A percentile compares a stretch with the other conserved stretches of the same genome.
Conservation (phyloP, 1,284 basidiomycete species). For the Puccinia sorghi region DNA sequence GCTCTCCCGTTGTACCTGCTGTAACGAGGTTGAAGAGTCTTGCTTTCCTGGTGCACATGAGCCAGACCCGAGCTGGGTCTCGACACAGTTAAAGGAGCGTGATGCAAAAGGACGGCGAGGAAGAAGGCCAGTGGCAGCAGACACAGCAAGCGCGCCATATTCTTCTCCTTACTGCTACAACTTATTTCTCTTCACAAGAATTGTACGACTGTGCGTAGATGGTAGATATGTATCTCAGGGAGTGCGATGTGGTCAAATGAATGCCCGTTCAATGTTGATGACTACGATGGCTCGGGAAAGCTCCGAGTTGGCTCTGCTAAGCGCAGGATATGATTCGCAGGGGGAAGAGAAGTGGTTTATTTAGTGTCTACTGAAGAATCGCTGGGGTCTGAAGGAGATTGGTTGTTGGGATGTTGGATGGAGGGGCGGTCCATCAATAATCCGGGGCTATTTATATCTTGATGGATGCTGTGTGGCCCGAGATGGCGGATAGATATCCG, state of each 20-base stretch:
- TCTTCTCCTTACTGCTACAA: background rate
- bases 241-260: too few species aligned
- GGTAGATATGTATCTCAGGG: too few species aligned
- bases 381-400: background rate
- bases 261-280: too few species aligned
- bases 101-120: constrained; percentile 8
- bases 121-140: background rate
- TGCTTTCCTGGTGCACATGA: background rate
- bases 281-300: background rate
- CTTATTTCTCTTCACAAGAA: background rate
- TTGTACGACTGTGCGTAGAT: too few species aligned
- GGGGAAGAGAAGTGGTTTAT: too few species aligned
- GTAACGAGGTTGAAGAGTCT: constrained; percentile 15
- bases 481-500: too few species aligned
- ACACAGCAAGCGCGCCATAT: constrained; percentile 1
- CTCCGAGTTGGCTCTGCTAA: background rate
- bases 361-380: background rate
- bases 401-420: background rate
- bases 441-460: too few species aligned
- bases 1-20: constrained; percentile 21
- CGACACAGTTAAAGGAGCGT: constrained; percentile 7
- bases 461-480: too few species aligned
- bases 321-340: too few species aligned
- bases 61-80: background rate
- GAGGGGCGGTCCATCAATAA: background rate